Base-by-base conservation (phyloP, 768 basidiomycete species). In the Lentinula boryana region DNA sequence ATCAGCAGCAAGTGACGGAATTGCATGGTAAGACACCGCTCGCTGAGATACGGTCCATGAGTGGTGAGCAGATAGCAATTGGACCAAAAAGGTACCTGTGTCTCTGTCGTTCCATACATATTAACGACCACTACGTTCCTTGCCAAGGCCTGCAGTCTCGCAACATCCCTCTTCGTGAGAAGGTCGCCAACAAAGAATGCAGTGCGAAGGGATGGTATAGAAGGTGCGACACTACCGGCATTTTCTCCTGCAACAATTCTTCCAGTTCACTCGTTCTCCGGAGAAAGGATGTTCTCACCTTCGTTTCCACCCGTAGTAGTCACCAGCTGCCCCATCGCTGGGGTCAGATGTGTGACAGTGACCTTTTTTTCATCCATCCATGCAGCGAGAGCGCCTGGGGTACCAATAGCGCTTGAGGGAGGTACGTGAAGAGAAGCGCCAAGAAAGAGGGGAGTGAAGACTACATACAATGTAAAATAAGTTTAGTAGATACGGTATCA, bases 171-270 rank as follows among this genome's bases (percentile, higher is more conserved):
- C 74, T 98, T 99, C 63, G 97, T 98, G 59, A 99, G 86, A 46
- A 98, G 87, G 70, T 99, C 97, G n/a, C 97, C 97, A 49, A 99
- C 97, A 70, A 99, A 98, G 80, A 99, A 98, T 9, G 97, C 97
- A 68, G 89, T 93, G 40, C 74, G 77, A 21, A 99, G 86, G 6
- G 89, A 84, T 5, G 93, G 89, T 64, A 98, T 96, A 68, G 92
- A 89, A 18, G 91, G 88, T 0, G 95, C 93, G 4, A 80, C 80
- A 68, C 80, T 78, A 0, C 81, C 79, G 12, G 95, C 32, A 38
- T 43, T 56, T 12, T 56, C 55, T 6, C 55, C 55, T 56, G 27
- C 10, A 38, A 35, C 10, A 21, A 27, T 32, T 32, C 15, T 3
- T 32, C 21, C 4, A 27, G 21, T 7, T 23, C 12, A 50, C 12